Percentiles rank a stretch among this genome's conserved stretches.
Evolutionary conservation across 176 grass and related monocot genomes (phyloP).

Genomic region (Hordeum vulgare): DNA sequence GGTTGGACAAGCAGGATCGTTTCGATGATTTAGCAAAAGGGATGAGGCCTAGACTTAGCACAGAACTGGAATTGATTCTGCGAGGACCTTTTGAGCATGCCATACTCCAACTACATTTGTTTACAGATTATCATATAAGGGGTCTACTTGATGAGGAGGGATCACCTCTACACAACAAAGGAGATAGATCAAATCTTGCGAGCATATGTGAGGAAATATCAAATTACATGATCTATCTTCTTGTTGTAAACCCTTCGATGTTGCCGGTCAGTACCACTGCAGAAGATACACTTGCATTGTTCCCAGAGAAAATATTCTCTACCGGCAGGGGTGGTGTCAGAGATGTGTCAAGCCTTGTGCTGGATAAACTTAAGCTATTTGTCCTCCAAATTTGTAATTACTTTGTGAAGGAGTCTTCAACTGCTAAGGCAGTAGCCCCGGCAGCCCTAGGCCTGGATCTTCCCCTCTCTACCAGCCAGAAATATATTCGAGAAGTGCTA

Average conservation of each 20-base stretch:
- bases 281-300: background rate
- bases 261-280: background rate
- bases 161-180: background rate
- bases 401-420: too few species aligned
- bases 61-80: background rate
- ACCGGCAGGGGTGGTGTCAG: background rate
- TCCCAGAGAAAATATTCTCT: background rate
- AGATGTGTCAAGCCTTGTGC: background rate
- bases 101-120: background rate
- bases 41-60: background rate
- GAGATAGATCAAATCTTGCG: background rate
- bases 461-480: background rate
- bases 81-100: background rate
- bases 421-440: too few species aligned
- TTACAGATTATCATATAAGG: background rate
- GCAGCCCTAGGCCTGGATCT: too few species aligned
- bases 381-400: too few species aligned
- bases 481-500: background rate
- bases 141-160: background rate
- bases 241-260: constrained; percentile 3
- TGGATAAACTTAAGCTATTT: too few species aligned
- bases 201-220: background rate
- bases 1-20: background rate
- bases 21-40: background rate
- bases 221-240: constrained; percentile 6